Evolutionary conservation across 2,329 filamentous ascomycete genomes (phyloP), one percentile per base, ranked within the genome.

Genomic region (Orbilia oligospora): DNA sequence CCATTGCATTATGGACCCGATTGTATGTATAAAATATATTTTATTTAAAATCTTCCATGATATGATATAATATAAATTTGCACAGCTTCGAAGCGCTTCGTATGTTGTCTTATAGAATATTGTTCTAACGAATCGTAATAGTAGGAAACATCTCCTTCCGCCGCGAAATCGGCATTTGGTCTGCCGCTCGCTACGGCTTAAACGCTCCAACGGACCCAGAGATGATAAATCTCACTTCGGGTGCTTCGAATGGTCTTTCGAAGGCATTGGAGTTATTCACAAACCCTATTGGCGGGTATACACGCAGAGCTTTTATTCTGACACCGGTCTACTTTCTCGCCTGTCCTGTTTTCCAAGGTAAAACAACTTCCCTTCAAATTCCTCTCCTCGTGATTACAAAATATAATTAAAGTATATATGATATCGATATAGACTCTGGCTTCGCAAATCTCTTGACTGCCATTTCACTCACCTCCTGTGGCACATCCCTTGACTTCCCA

Each of bases 401-500:
- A n/a, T n/a, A 46, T 46, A 2, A 20, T 20, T 48, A 22, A 49
- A 38, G 10, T 5, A 5, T 41, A 1, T 41, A 3, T 41, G 1
- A 5, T 12, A 36, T 49, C 6, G 3, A 38, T 30, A 58, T 49
- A 79, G 76, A 79, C 33, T 36, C 55, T 33, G 76, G 76, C 18
- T 79, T 79, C 38, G 56, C 76, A 20, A 79, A 79, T 22, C 56
- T 75, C 24, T 55, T 79, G 51, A 79, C 76, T n/a, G 65, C 55
- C 20, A 70, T 79, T 44, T 49, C 70, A 2, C 64, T 70, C 20
- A 48, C 33, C 30, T 16, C 88, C 85, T 97, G 97, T 86, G 98
- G 98, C 85, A 98, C 98, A 94, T 98, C 94, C 82, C 89, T 97
- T 82, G 98, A 98, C 84, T 99, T 98, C 84, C 94, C 95, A 69